phyloP scores from a whole-genome alignment of 2,329 filamentous ascomycete genomes.

The Sporothrix inflata region DNA sequence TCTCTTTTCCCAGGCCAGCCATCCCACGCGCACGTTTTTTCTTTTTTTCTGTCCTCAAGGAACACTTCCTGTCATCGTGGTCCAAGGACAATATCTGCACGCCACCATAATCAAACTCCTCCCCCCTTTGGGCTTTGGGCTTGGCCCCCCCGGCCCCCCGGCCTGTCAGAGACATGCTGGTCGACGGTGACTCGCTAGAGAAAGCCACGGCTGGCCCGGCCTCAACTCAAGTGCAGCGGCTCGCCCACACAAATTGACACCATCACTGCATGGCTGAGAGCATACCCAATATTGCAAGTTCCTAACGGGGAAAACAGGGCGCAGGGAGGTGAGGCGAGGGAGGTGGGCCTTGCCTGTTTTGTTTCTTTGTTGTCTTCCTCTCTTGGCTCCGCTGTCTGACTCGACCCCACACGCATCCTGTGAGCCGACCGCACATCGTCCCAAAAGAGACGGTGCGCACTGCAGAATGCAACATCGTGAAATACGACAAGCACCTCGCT shows the following conservation, averaged over 20 bases:
- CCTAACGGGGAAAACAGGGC: not conserved
- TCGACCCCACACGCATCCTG: not conserved
- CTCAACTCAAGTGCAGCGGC: not conserved
- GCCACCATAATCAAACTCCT: slow-evolving; percentile 8
- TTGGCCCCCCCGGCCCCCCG: not conserved
- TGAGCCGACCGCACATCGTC: not conserved
- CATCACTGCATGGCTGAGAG: not conserved
- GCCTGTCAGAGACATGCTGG: slow-evolving; percentile 8
- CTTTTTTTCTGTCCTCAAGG: too few relatives aligned
- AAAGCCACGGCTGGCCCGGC: not conserved
- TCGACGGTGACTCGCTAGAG: not conserved
- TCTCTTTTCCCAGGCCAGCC: not conserved
- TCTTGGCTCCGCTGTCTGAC: not conserved
- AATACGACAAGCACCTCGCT: not conserved
- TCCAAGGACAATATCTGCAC: not conserved
- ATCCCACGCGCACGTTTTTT: not conserved
- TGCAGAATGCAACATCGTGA: not conserved
- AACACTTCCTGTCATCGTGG: not conserved
- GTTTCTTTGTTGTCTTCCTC: not conserved
- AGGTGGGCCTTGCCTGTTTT: not conserved
- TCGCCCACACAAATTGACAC: not conserved
- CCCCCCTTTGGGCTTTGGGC: not conserved
- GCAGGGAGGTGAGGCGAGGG: not conserved
- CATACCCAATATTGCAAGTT: not conserved
- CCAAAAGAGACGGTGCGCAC: not conserved